Evolutionary conservation across 1,139 yeast genomes (phyloP).

Genomic region (Saccharomyces hybrid): DNA sequence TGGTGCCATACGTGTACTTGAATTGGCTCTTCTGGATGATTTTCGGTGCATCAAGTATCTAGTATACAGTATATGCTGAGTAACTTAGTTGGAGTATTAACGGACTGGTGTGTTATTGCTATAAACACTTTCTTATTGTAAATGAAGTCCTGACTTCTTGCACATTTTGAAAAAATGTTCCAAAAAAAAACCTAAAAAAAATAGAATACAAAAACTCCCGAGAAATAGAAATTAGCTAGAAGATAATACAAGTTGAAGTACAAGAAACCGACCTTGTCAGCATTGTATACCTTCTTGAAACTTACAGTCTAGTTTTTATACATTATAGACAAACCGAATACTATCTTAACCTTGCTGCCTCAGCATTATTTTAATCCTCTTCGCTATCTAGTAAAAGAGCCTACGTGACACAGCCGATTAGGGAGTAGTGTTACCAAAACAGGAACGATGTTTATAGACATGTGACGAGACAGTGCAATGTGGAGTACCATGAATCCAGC

Average conservation of each 20-base stretch:
- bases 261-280: neutral
- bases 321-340: neutral
- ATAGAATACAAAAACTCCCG: neutral
- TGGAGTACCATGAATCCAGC: neutral
- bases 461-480: neutral
- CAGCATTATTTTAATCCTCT: neutral
- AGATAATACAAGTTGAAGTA: neutral
- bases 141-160: neutral
- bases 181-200: neutral
- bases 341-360: neutral
- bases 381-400: neutral
- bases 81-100: neutral
- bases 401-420: neutral
- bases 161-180: neutral
- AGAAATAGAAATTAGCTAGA: neutral
- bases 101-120: neutral
- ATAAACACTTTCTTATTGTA: neutral
- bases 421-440: neutral
- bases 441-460: neutral
- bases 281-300: neutral
- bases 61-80: neutral
- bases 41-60: neutral
- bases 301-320: neutral
- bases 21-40: neutral
- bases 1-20: slow-evolving; percentile 15